Base-by-base conservation (phyloP, 1,284 basidiomycete genomes). In the Vanrija sp. region DNA sequence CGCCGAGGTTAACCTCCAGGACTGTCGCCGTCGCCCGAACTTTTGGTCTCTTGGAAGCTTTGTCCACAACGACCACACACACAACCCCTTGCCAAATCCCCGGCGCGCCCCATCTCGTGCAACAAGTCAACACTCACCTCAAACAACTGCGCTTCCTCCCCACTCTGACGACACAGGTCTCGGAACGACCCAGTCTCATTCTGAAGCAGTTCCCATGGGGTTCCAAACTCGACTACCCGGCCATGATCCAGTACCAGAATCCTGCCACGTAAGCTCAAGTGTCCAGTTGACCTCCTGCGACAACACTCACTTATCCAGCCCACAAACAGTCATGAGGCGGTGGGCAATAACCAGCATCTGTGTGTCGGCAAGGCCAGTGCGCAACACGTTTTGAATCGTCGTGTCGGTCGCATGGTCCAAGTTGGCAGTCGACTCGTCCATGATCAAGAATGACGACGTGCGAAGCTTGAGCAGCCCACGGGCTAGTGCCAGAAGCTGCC, bases 361-460 rank as follows among this genome's bases (percentile, higher is more conserved):
- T 1, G 67, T 71, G 50, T 73, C 75, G 14, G 53, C 66, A 55
- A 79, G 60, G 24, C 71, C 69, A 5, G 75, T 75, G 22, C 77
- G 59, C 18, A 80, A 63, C 0, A 78, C 75, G 31, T 66, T 67
- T 58, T 80, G 78, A 37, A 80, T 78, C 1, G 71, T 68, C 42
- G 75, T 71, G 57, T 80, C 78, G 2, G 77, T 78, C 2, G 71
- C 73, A 54, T 74, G 65, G 60, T 80, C 75, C 16, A 78, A 65
- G 36, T 77, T 77, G 24, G 78, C 78, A 3, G 81, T 82, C 44
- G 73, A 75, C 61, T 82, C 81, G 62, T 82, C 81, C 60, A 82
- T 73, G 54, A 82, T 76, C 36, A 82, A 69, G 63, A 82, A 78
- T 22, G 72, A 75, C 16, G 77, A 79, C 22, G 72, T 62, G 24